Evolutionary conservation across 164 flowering plant species (phyloP), one percentile per base, ranked within the genome.

Genomic region (Kingdonia uniflora): DNA sequence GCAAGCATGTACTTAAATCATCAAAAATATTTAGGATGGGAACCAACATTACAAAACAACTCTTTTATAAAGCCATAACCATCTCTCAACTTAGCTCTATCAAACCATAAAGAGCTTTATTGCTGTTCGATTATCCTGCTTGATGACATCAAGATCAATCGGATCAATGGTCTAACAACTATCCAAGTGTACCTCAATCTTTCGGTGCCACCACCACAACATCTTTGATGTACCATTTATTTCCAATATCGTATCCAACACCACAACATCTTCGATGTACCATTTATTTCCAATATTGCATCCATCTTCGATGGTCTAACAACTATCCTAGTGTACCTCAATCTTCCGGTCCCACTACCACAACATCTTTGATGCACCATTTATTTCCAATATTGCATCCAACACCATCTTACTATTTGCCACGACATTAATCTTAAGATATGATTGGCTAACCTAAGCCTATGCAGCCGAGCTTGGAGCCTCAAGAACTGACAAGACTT

Each of bases 341-440:
- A 91, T 85, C 73, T 46, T 68, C 43, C 69, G 87, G 37, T 56
- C 71, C 90, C 95, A 87, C 90, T 90, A 87, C 87, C 86, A 76
- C 49, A 77, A 6, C 43, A 91, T 66, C 71, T 60, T 80, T 1
- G 96, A 94, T n/a, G 59, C 55, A 0, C 96, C 98, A 0, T 42
- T 71, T 1, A 91, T 68, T 14, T 82, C 90, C 73, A 83, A 82
- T 0, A 59, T 51, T 3, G 98, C 83, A 25, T 79, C 82, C 2
- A 91, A 70, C 63, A 65, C 78, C 90, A 91, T 84, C 78, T 85
- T 76, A 52, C 98, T 60, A 53, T 50, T 61, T 51, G 67, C 77
- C 51, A 87, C 76, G 68, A 54, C 16, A 81, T 11, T 44, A 91
- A 70, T 59, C 56, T 60, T 14, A 54, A 19, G 22, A 68, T 83